Conservation (phyloP, 371 early-diverging fungal species). For the Syncephalastrum monosporum region DNA sequence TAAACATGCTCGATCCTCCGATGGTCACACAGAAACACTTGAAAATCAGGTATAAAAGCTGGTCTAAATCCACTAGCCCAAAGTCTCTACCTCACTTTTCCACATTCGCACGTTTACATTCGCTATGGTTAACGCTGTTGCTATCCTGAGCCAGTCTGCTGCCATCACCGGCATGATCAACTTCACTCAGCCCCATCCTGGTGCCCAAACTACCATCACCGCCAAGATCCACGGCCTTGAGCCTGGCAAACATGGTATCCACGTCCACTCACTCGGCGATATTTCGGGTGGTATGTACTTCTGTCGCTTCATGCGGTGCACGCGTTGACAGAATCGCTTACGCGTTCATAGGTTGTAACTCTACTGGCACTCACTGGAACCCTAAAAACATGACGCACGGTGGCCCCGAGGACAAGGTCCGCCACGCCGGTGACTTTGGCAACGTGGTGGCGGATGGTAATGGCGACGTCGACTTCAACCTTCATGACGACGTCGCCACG, state of each 20-base stretch:
- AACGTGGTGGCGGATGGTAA: conserved; percentile 63
- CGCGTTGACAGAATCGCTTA: background rate
- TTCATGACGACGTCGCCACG: conserved; percentile 58
- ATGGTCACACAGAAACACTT: too few relatives aligned
- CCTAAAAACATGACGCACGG: conserved; percentile 78
- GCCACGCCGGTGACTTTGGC: conserved; percentile 90
- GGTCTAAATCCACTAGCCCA: too few relatives aligned
- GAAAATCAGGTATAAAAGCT: too few relatives aligned
- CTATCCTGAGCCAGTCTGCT: conserved; percentile 50
- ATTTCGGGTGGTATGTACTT: conserved; percentile 57
- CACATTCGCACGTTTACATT: too few relatives aligned
- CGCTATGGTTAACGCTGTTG: conserved; percentile 66
- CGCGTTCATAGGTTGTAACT: conserved; percentile 54
- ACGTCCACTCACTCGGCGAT: conserved; percentile 80
- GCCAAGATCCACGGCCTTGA: conserved; percentile 63
- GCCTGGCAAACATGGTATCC: conserved; percentile 87
- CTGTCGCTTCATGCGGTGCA: background rate
- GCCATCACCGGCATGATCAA: conserved; percentile 67
- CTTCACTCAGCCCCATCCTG: conserved; percentile 64
- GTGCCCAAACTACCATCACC: conserved; percentile 53
- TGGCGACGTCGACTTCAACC: conserved; percentile 52
- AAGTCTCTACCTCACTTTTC: too few relatives aligned
- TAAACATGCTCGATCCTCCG: too few relatives aligned
- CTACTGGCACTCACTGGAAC: conserved; percentile 82
- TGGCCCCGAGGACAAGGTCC: conserved; percentile 59